Conservation (phyloP, 225 moss, liverwort and hornwort species). For the Pseudisothecium myosuroides region DNA sequence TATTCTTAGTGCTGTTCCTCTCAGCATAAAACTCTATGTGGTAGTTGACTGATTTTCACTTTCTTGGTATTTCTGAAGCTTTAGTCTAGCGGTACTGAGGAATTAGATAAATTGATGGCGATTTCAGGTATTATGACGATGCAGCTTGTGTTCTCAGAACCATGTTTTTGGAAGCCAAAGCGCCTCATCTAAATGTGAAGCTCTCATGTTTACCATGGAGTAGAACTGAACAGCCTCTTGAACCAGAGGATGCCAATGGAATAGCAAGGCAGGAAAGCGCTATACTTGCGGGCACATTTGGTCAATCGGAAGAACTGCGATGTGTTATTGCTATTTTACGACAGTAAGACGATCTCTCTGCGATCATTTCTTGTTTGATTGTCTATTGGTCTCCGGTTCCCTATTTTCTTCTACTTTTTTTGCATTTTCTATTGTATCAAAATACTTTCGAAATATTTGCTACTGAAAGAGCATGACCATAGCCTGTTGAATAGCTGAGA, state of each 20-base stretch:
- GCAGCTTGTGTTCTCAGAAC: constrained; percentile 96
- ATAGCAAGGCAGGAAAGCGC: constrained; percentile 68
- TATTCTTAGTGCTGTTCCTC: not conserved
- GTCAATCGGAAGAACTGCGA: constrained; percentile 92
- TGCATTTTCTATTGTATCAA: not conserved
- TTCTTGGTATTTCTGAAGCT: not conserved
- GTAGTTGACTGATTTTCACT: not conserved
- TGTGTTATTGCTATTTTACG: constrained; percentile 98
- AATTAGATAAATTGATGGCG: not conserved
- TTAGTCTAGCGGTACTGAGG: not conserved
- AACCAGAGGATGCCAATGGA: constrained; percentile 22
- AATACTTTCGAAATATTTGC: not conserved
- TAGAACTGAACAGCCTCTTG: constrained; percentile 39
- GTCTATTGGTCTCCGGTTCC: not conserved
- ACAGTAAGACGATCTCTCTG: constrained; percentile 48
- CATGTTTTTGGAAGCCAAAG: constrained; percentile 89
- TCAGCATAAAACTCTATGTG: not conserved
- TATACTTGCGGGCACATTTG: constrained; percentile 71
- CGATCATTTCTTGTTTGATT: not conserved
- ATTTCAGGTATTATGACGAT: constrained; percentile 92
- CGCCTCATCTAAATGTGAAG: constrained; percentile 76
- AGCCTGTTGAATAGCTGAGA: not conserved
- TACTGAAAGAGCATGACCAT: not conserved
- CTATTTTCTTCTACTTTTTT: not conserved
- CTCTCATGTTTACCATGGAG: constrained; percentile 84